A percentile compares a stretch with the other conserved stretches of the same genome.
These are phyloP conservation scores for Diutina catenulata DNA, from an alignment of 1,139 yeast genomes.

Conservation along the genomic window DNA sequence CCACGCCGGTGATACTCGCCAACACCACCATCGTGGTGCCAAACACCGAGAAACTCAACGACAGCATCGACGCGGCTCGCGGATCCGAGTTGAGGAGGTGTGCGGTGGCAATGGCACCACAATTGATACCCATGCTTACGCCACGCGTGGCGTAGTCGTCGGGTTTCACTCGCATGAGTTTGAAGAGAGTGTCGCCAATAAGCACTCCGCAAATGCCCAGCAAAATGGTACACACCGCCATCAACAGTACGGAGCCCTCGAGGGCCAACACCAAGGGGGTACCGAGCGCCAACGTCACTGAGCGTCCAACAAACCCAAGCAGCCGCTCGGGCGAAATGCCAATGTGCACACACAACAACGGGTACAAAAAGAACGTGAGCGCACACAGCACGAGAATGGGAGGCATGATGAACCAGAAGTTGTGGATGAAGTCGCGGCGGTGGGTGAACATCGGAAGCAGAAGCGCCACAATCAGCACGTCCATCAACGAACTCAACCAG, in stretches of 20 bases:
- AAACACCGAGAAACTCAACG: conserved; percentile 57
- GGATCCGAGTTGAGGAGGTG: conserved; percentile 59
- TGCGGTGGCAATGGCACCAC: conserved; percentile 79
- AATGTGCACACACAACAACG: conserved; percentile 50
- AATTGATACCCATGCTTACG: conserved; percentile 61
- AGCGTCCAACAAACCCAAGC: conserved; percentile 68
- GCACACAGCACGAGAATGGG: conserved; percentile 48
- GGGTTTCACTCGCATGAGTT: conserved; percentile 38
- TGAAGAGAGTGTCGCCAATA: conserved; percentile 41
- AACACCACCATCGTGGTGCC: conserved; percentile 65
- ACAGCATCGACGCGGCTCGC: conserved; percentile 70
- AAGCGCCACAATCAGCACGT: conserved; percentile 62
- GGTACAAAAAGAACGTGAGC: conserved; percentile 56
- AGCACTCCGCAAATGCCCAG: conserved; percentile 72
- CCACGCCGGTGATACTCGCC: conserved; percentile 37
- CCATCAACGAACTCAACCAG: conserved; percentile 57
- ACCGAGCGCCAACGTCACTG: conserved; percentile 74
- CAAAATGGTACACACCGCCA: conserved; percentile 71
- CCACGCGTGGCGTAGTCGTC: conserved; percentile 71
- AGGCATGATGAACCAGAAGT: conserved; percentile 46
- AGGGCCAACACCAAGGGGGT: conserved; percentile 57
- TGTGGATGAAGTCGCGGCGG: conserved; percentile 48
- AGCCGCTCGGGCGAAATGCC: conserved; percentile 52
- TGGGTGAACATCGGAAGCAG: conserved; percentile 73
- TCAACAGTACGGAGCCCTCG: conserved; percentile 58